Conservation (phyloP, 441 rosid species). For the Gossypium schwendimanii region DNA sequence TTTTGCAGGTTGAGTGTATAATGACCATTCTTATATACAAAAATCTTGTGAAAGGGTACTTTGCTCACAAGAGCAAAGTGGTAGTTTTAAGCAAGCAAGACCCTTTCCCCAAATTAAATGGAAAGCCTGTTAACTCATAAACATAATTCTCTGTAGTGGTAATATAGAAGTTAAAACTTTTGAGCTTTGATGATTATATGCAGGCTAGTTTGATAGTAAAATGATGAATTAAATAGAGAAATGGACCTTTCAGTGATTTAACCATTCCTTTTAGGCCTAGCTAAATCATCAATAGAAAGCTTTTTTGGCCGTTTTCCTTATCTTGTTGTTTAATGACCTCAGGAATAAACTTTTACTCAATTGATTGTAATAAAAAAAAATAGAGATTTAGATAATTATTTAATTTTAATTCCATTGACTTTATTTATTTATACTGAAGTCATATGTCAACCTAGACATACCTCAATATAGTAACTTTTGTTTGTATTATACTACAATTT, state of each 20-base stretch:
- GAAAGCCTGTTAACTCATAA: constrained; percentile 68
- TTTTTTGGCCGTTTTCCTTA: background rate
- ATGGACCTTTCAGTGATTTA: background rate
- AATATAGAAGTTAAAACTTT: background rate
- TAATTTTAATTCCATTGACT: too few relatives aligned
- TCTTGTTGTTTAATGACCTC: too few relatives aligned
- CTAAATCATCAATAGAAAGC: background rate
- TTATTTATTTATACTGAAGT: background rate
- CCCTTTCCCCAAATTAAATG: constrained; percentile 75
- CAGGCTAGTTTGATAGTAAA: background rate
- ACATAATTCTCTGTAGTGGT: background rate
- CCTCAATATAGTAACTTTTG: background rate
- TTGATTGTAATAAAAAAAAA: too few relatives aligned
- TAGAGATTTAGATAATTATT: too few relatives aligned
- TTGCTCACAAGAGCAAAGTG: constrained; percentile 90
- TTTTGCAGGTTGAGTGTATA: constrained; percentile 78
- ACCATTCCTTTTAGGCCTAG: background rate
- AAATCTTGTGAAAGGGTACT: constrained; percentile 80
- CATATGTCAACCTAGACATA: background rate
- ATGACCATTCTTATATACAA: constrained; percentile 80
- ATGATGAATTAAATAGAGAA: background rate
- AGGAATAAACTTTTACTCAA: too few relatives aligned
- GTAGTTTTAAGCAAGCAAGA: constrained; percentile 93
- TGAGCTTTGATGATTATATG: background rate
- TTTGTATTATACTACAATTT: background rate